These are phyloP conservation scores for Lachancea nothofagi DNA, from an alignment of 805 yeast species.

Conservation along the genomic window DNA sequence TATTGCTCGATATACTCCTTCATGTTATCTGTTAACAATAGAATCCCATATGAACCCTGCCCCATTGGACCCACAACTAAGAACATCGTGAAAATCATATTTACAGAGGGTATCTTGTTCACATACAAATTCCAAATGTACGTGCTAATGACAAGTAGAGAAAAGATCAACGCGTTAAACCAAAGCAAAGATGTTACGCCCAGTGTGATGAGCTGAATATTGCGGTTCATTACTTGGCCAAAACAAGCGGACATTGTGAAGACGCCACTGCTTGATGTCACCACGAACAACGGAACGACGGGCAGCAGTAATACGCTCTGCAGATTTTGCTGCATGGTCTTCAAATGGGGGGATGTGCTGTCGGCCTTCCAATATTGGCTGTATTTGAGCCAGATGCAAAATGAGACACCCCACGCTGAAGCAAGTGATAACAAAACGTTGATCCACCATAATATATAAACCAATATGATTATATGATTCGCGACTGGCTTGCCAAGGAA, in stretches of 20 bases:
- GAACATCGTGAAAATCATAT: conserved; percentile 57
- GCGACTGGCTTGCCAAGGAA: conserved; percentile 16
- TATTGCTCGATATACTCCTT: conserved; percentile 21
- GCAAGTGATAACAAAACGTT: conserved; percentile 48
- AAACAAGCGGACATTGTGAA: conserved; percentile 37
- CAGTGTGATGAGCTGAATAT: conserved; percentile 44
- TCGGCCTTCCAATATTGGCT: conserved; percentile 23
- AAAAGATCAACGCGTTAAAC: conserved; percentile 62
- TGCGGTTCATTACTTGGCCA: conserved; percentile 40
- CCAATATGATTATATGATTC: conserved; percentile 41
- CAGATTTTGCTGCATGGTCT: conserved; percentile 36
- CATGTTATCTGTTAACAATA: conserved; percentile 46
- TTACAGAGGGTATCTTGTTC: conserved; percentile 53
- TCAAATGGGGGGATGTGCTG: background rate
- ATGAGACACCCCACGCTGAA: conserved; percentile 59
- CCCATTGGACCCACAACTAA: conserved; percentile 82
- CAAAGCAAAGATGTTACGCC: conserved; percentile 54
- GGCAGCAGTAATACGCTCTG: conserved; percentile 63
- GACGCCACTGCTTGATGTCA: conserved; percentile 62
- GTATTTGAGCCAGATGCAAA: conserved; percentile 38
- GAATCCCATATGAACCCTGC: conserved; percentile 71
- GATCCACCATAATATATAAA: conserved; percentile 73
- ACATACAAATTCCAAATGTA: conserved; percentile 56
- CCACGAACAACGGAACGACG: conserved; percentile 71
- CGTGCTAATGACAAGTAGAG: conserved; percentile 49